phyloP scores from a whole-genome alignment of 441 rosid genomes.

The Mallotus japonicus region DNA sequence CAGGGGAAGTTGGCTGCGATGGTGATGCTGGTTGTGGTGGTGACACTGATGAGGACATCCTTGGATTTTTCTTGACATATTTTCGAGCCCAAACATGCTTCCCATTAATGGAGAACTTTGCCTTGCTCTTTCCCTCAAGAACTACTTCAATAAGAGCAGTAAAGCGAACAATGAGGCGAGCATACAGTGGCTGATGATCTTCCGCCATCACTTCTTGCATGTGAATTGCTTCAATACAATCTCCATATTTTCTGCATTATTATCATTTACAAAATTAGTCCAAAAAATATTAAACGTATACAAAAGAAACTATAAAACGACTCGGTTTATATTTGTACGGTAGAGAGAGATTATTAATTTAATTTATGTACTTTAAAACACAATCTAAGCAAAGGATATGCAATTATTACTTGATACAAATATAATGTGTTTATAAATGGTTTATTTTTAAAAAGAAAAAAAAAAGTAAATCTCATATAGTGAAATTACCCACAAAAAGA shows the following conservation, averaged over 20 bases:
- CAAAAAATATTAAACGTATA: not conserved
- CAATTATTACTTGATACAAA: not conserved
- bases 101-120: constrained; percentile 61
- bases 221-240: constrained; percentile 40
- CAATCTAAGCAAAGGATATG: not conserved
- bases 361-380: not conserved
- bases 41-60: not conserved
- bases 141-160: constrained; percentile 28
- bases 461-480: not conserved
- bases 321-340: not conserved
- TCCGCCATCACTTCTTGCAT: constrained; percentile 49
- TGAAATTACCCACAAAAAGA: no score
- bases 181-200: constrained; percentile 63
- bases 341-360: not conserved
- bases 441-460: no score
- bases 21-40: constrained; percentile 7
- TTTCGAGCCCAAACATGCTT: constrained; percentile 78
- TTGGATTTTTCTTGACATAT: constrained; percentile 37
- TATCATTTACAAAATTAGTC: not conserved
- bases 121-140: constrained; percentile 34
- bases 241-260: constrained; percentile 53
- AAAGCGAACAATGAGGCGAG: constrained; percentile 48
- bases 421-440: not conserved
- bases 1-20: constrained; percentile 1
- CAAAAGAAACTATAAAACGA: not conserved